Base-by-base conservation (phyloP, 2,329 filamentous ascomycete genomes). In the Dothideomycetidae sp. region DNA sequence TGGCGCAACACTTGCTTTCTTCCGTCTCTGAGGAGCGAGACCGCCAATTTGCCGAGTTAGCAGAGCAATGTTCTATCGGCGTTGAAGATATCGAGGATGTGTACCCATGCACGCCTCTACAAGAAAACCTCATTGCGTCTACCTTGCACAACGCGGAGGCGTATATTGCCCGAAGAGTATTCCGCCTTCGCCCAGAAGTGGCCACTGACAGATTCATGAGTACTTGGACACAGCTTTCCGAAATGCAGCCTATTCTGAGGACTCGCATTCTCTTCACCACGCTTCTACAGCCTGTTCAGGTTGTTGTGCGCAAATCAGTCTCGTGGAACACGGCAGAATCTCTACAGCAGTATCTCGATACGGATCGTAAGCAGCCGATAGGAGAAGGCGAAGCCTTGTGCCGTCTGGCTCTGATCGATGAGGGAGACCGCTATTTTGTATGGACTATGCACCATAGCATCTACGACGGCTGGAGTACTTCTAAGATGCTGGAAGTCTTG, bases 101-200 rank as follows among this genome's bases (percentile, higher is more conserved):
- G 0, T 61, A 60, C 37, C 57, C 57, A 18, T 63, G 60, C 39
- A 62, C 58, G 3, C 56, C 60, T 3, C 46, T 58, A 9, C 60
- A 63, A 41, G 58, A 62, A 44, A 55, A 55, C 5, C 48, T 63
- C 4, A 55, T 63, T 46, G 56, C 59, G 0, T 42, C 44, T 5
- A 43, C 46, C 1, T 52, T 59, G 3, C 59, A 57, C 33, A 56
- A 53, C 9, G 42, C 43, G 9, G 52, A 57, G 38, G 53, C 53
- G 0, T 62, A 61, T 40, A 52, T 61, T 11, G 57, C 59, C 10
- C 57, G 60, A 40, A 45, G 56, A 42, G 50, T 60, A 4, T 49
- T 52, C 5, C 46, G 46, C 4, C 45, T 62, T 13, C 37, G 48
- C 49, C 4, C 18, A 30, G 33, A 55, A 2, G 50, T 60, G 31